A percentile compares a stretch with the other conserved stretches of the same genome.
These are phyloP conservation scores for Vanrija humicola DNA, from an alignment of 1,284 basidiomycete species.

Conservation along the genomic window DNA sequence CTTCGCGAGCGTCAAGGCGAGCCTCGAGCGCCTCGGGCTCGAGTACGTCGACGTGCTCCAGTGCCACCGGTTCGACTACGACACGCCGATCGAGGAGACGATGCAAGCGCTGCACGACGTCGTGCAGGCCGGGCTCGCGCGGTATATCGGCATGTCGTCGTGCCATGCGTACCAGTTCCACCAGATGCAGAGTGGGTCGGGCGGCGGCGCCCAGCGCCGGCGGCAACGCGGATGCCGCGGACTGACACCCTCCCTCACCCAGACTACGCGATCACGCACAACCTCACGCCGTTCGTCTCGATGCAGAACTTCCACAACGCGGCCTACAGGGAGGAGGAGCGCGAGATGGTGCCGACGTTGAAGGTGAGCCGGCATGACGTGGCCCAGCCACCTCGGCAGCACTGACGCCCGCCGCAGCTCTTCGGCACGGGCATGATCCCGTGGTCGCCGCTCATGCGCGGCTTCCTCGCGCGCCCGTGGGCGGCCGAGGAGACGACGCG, in stretches of 20 bases:
- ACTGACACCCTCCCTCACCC: constrained; percentile 7
- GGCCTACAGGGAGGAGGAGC: constrained; percentile 57
- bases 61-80: constrained; percentile 60
- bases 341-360: constrained; percentile 61
- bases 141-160: constrained; percentile 63
- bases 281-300: constrained; percentile 62
- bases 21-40: constrained; percentile 61
- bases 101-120: constrained; percentile 69
- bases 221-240: too few relatives aligned
- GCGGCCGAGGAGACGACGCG: constrained; percentile 23
- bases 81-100: constrained; percentile 60
- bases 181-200: constrained; percentile 43
- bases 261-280: constrained; percentile 52
- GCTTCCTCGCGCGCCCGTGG: constrained; percentile 30
- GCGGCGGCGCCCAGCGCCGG: too few relatives aligned
- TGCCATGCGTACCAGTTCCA: constrained; percentile 51
- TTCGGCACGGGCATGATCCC: constrained; percentile 48
- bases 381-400: too few relatives aligned
- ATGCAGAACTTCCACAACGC: constrained; percentile 61
- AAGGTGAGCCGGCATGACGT: constrained; percentile 19
- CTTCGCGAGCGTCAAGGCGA: constrained; percentile 64
- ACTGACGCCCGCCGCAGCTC: constrained; percentile 15
- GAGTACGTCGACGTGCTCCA: constrained; percentile 63
- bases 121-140: constrained; percentile 60
- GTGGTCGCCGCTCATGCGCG: constrained; percentile 42